A percentile compares a stretch with the other conserved stretches of the same genome.
Conservation (phyloP, 2,329 filamentous ascomycete species). For the Verticillium nonalfalfae region DNA sequence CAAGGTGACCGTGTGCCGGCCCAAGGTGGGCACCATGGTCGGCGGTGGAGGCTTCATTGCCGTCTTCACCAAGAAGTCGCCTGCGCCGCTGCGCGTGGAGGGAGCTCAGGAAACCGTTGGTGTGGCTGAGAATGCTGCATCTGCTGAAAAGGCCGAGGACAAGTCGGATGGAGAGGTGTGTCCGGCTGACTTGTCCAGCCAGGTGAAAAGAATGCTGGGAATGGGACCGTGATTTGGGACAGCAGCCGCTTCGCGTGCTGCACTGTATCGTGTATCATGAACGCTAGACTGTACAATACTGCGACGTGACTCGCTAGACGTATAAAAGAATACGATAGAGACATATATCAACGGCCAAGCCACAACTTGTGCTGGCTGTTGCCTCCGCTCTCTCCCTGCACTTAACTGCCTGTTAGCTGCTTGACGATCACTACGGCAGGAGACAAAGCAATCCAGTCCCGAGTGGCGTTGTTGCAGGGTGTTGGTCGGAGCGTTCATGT, state of each 20-base stretch:
- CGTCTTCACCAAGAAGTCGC: constrained; percentile 17
- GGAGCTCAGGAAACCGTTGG: background rate
- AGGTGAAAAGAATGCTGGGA: background rate
- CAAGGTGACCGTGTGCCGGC: constrained; percentile 31
- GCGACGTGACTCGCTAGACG: too few species aligned
- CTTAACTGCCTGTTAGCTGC: too few species aligned
- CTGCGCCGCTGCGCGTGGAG: background rate
- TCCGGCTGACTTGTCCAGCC: background rate
- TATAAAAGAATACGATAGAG: too few species aligned
- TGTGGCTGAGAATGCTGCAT: background rate
- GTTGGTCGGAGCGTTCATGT: background rate
- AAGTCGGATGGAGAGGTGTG: background rate
- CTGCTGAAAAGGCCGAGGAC: background rate
- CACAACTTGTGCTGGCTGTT: too few species aligned
- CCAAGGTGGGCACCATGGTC: constrained; percentile 31
- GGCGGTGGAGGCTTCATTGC: constrained; percentile 34
- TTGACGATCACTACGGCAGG: too few species aligned
- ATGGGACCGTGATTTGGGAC: background rate
- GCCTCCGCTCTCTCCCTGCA: too few species aligned
- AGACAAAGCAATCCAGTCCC: too few species aligned
- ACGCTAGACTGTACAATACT: background rate
- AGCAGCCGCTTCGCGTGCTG: background rate
- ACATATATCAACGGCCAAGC: too few species aligned
- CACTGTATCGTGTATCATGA: background rate
- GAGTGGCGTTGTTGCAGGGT: background rate